A percentile compares a stretch with the other conserved stretches of the same genome.
Evolutionary conservation across 306 rosid genomes (phyloP).

Genomic region (Geum urbanum): DNA sequence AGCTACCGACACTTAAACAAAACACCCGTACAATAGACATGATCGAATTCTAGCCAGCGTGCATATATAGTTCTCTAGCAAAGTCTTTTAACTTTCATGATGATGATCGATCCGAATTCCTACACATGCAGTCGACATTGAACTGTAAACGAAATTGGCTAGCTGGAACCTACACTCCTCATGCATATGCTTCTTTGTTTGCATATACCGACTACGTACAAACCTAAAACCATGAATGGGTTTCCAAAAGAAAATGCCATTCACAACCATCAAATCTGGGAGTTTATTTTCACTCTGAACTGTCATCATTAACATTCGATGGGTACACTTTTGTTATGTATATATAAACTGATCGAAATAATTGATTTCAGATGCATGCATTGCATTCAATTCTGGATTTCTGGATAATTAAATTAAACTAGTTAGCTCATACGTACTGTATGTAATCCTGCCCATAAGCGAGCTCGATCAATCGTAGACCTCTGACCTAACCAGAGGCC

Average conservation of each 20-base stretch:
- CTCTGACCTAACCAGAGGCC: slow-evolving; percentile 40
- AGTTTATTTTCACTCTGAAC: slow-evolving; percentile 21
- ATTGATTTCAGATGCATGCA: slow-evolving; percentile 16
- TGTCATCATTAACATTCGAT: slow-evolving; percentile 20
- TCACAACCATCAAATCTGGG: slow-evolving; percentile 17
- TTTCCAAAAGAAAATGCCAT: slow-evolving; percentile 29
- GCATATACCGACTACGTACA: neutral
- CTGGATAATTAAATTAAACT: no score
- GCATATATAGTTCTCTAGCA: no score
- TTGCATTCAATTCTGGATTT: neutral
- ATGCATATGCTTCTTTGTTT: neutral
- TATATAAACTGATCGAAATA: no score
- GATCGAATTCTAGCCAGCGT: no score
- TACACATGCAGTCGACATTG: neutral
- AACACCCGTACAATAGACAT: no score
- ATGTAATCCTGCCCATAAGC: slow-evolving; percentile 9
- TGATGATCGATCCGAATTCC: neutral
- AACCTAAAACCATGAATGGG: slow-evolving; percentile 12
- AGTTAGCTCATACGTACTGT: no score
- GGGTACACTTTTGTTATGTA: slow-evolving; percentile 1
- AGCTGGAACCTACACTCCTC: neutral
- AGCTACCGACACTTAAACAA: no score
- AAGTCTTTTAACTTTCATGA: no score
- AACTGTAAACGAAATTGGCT: neutral
- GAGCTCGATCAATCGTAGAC: slow-evolving; percentile 22